phyloP scores from a whole-genome alignment of 441 rosid species.

The Bruguiera hainesii region DNA sequence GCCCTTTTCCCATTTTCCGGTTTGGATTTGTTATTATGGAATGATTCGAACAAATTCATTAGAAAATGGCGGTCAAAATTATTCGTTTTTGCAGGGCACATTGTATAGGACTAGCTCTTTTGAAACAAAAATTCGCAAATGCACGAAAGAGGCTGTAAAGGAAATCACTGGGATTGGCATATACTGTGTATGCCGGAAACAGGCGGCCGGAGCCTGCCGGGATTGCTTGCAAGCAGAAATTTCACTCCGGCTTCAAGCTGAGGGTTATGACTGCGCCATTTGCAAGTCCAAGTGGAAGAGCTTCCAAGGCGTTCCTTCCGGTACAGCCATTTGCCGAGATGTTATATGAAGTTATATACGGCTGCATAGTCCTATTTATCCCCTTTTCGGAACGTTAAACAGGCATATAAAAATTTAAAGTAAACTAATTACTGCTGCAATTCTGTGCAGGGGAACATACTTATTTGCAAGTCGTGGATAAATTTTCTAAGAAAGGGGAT shows the following conservation, averaged over 20 bases:
- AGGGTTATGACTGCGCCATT: conserved; percentile 52
- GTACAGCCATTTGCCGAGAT: conserved; percentile 21
- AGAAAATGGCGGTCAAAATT: no score
- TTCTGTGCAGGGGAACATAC: conserved; percentile 57
- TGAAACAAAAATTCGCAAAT: conserved; percentile 63
- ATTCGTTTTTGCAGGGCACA: conserved; percentile 46
- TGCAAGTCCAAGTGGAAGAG: conserved; percentile 85
- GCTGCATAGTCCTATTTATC: no score
- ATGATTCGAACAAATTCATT: no score
- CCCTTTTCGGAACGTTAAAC: no score
- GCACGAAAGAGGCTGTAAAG: conserved; percentile 48
- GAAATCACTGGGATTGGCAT: conserved; percentile 32
- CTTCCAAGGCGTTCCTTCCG: conserved; percentile 65
- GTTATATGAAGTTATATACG: no score
- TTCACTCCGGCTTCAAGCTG: conserved; percentile 45
- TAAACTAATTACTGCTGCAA: background rate
- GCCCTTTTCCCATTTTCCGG: background rate
- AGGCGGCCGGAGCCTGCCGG: conserved; percentile 51
- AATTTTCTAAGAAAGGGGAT: conserved; percentile 44
- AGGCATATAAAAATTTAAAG: background rate
- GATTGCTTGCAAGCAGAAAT: conserved; percentile 47
- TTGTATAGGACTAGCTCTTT: conserved; percentile 54
- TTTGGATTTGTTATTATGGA: no score
- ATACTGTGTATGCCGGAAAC: conserved; percentile 48
- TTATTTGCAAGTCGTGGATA: conserved; percentile 65